Evolutionary conservation across 1,284 basidiomycete species (phyloP).

Genomic region (Fomitopsis pinicola): DNA sequence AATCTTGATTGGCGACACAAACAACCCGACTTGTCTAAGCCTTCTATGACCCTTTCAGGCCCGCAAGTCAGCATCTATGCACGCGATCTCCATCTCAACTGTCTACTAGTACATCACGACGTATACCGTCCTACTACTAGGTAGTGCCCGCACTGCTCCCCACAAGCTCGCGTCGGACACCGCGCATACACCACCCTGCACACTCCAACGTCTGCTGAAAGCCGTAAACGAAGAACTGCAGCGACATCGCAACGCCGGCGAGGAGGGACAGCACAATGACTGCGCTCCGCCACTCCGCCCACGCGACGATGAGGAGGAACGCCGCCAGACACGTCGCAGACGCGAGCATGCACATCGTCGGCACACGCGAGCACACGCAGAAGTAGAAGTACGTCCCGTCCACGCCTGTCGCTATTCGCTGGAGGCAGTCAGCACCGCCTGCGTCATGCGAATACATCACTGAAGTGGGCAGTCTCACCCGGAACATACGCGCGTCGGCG

Average conservation of each 20-base stretch:
- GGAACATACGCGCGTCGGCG: constrained; percentile 43
- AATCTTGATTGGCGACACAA: no score
- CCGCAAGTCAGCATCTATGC: no score
- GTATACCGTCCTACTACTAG: no score
- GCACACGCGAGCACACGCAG: constrained; percentile 56
- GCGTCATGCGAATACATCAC: no score
- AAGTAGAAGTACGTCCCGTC: constrained; percentile 63
- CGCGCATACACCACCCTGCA: no score
- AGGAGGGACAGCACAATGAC: background rate
- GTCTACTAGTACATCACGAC: no score
- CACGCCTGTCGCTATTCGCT: constrained; percentile 54
- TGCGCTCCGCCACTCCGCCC: background rate
- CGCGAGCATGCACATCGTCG: constrained; percentile 51
- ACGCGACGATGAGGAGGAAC: background rate
- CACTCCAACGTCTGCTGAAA: background rate
- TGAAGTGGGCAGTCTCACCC: constrained; percentile 31
- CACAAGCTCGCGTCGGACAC: no score
- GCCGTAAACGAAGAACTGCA: background rate
- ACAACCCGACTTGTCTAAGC: no score
- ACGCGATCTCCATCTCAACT: no score
- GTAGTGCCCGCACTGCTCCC: background rate
- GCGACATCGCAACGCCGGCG: background rate
- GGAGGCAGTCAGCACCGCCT: background rate
- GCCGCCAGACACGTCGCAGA: constrained; percentile 28
- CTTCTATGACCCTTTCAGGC: no score